These are phyloP conservation scores for Citrus sinensis DNA, from an alignment of 345 rosid species.

Conservation along the genomic window DVS_A1.0 CM039162.1:20595001-20595500, in stretches of 20 bases:
- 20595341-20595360: slow-evolving; percentile 34
- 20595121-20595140: slow-evolving; percentile 33
- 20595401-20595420: slow-evolving; percentile 68
- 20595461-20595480: slow-evolving; percentile 98
- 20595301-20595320: slow-evolving; percentile 20
- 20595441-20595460: slow-evolving; percentile 96
- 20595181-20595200: slow-evolving; percentile 41
- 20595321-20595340: slow-evolving; percentile 64
- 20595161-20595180: slow-evolving; percentile 41
- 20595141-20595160: slow-evolving; percentile 34
- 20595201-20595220: slow-evolving; percentile 43
- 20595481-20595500: slow-evolving; percentile 3
- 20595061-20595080: slow-evolving; percentile 42
- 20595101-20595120: slow-evolving; percentile 28
- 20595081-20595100: slow-evolving; percentile 40
- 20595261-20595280: slow-evolving; percentile 2
- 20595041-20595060: slow-evolving; percentile 15
- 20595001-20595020: slow-evolving; percentile 4
- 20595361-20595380: slow-evolving; percentile 50
- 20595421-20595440: slow-evolving; percentile 98
- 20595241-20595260: neutral
- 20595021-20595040: slow-evolving; percentile 1
- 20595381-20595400: slow-evolving; percentile 58
- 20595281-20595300: slow-evolving; percentile 14
- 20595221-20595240: slow-evolving; percentile 64